Percentiles rank a stretch among this genome's conserved stretches.
phyloP scores from a whole-genome alignment of 306 rosid genomes.

The Luffa aegyptiaca region DNA sequence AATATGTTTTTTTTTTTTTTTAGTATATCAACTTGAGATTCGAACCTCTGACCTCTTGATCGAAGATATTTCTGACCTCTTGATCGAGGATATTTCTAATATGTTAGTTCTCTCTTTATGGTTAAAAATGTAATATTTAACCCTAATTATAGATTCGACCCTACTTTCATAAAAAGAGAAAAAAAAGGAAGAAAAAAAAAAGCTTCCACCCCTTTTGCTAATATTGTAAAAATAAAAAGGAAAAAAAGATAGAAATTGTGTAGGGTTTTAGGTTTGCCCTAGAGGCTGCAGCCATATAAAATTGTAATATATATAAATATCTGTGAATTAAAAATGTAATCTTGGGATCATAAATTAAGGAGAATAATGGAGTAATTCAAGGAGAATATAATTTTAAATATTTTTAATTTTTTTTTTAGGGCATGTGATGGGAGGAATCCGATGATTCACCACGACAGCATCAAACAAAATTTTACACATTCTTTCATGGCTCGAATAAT shows the following conservation, averaged over 20 bases:
- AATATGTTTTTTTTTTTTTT: not conserved
- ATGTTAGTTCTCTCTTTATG: conserved; percentile 4
- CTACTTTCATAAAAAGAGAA: not conserved
- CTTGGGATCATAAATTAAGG: conserved; percentile 43
- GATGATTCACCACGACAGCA: conserved; percentile 37
- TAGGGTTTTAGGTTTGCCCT: conserved; percentile 10
- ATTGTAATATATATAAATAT: not conserved
- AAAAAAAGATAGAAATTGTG: not conserved
- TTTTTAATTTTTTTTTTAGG: not conserved
- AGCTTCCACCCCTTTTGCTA: not conserved
- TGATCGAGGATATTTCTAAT: not conserved
- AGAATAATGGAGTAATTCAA: conserved; percentile 21
- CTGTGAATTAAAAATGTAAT: conserved; percentile 11
- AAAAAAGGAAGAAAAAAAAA: not conserved
- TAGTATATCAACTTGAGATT: too few relatives aligned
- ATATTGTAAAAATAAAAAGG: not conserved
- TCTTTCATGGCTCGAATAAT: conserved; percentile 25
- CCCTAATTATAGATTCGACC: not conserved
- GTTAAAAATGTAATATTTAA: not conserved
- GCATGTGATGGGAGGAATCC: conserved; percentile 53
- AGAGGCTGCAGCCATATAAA: not conserved
- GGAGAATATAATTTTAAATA: not conserved
- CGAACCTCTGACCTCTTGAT: too few relatives aligned
- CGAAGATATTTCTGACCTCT: not conserved
- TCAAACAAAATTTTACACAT: conserved; percentile 29